Percentiles rank a stretch among this genome's conserved stretches.
These are phyloP conservation scores for Euphorbia tirucalli DNA, from an alignment of 345 rosid genomes.

Conservation along the genomic window DNA sequence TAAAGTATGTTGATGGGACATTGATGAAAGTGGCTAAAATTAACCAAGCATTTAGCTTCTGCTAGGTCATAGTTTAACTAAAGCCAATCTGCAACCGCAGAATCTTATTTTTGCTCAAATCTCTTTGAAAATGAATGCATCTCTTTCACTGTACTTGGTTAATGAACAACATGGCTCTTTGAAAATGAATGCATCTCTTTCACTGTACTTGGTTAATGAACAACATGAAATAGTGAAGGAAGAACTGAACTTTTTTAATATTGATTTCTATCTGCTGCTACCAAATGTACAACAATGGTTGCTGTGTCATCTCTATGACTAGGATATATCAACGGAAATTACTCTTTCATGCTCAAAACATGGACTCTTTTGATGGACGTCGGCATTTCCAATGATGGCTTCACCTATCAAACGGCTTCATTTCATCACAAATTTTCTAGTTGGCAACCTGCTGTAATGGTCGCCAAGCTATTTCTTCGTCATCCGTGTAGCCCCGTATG, in stretches of 20 bases:
- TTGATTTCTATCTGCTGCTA: neutral
- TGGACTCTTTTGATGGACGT: neutral
- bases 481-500: constrained; percentile 62
- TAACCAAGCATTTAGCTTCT: no score
- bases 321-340: constrained; percentile 1
- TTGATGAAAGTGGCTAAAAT: no score
- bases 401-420: neutral
- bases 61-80: no score
- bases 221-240: neutral
- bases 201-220: neutral
- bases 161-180: neutral
- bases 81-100: no score
- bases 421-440: constrained; percentile 13
- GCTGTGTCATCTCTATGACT: neutral
- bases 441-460: constrained; percentile 54
- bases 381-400: neutral
- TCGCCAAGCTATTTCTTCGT: constrained; percentile 71
- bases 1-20: no score
- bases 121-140: neutral
- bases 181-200: neutral
- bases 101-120: no score
- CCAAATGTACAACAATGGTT: constrained; percentile 16
- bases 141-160: neutral
- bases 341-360: neutral
- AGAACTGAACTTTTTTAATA: neutral